Conservation (phyloP, 345 rosid genomes). For the Sonneratia caseolaris region DNA sequence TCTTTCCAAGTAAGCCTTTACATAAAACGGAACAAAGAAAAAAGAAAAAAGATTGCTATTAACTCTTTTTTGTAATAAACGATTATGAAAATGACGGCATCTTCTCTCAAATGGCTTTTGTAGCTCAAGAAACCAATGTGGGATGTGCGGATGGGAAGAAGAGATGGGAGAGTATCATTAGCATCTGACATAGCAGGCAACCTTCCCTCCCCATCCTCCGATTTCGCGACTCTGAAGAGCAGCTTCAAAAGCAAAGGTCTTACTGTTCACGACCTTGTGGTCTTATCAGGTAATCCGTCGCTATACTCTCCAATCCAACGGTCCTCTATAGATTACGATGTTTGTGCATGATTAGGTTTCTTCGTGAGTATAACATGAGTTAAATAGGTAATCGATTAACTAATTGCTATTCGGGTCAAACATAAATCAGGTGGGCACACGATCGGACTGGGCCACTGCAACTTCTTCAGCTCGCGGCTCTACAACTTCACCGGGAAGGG, state of each 20-base stretch:
- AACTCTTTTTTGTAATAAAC: too few relatives aligned
- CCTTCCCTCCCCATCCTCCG: slow-evolving; percentile 46
- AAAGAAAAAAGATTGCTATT: too few relatives aligned
- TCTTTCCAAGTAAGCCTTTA: slow-evolving; percentile 29
- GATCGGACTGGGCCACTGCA: slow-evolving; percentile 26
- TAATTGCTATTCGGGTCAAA: not conserved
- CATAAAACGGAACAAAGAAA: too few relatives aligned
- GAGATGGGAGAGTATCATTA: slow-evolving; percentile 56
- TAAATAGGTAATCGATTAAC: too few relatives aligned
- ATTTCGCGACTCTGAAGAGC: slow-evolving; percentile 35
- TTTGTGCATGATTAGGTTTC: too few relatives aligned
- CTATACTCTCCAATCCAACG: too few relatives aligned
- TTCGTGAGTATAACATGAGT: too few relatives aligned
- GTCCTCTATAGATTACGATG: too few relatives aligned
- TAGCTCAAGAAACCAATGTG: slow-evolving; percentile 55
- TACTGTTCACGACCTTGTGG: slow-evolving; percentile 52
- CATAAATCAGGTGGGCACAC: slow-evolving; percentile 1
- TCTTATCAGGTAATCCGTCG: slow-evolving; percentile 41
- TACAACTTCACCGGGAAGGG: slow-evolving; percentile 68
- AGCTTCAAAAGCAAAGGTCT: slow-evolving; percentile 35
- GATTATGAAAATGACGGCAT: too few relatives aligned
- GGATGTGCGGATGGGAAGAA: slow-evolving; percentile 53
- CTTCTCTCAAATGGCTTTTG: not conserved
- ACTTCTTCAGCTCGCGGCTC: slow-evolving; percentile 36
- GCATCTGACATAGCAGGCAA: slow-evolving; percentile 28